phyloP scores from a whole-genome alignment of 768 basidiomycete species.

The Xerocomus brunneocitrinus region DNA sequence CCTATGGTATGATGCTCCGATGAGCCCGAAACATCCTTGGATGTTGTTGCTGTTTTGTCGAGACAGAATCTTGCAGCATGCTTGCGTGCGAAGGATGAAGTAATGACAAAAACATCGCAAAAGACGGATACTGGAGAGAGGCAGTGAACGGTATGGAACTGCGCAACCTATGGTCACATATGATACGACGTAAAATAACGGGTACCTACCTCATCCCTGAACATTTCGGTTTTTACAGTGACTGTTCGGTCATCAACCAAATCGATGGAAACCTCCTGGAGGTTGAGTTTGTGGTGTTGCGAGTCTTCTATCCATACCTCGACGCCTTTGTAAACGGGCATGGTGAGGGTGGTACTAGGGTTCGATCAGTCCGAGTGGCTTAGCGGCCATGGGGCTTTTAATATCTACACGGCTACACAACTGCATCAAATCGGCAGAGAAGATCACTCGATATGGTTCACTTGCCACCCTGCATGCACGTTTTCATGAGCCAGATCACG shows the following conservation, averaged over 20 bases:
- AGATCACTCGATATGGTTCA: conserved; percentile 1
- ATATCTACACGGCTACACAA: not conserved
- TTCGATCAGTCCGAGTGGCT: not conserved
- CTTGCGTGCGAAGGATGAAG: not conserved
- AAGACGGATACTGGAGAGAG: conserved; percentile 11
- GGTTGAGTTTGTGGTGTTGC: conserved; percentile 1
- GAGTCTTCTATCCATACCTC: conserved; percentile 19
- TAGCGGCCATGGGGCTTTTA: not conserved
- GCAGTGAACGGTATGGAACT: conserved; percentile 18
- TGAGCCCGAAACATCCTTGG: conserved; percentile 2
- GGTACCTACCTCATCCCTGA: conserved; percentile 9
- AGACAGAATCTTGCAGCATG: conserved; percentile 13
- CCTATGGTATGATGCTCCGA: conserved; percentile 2
- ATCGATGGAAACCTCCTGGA: conserved; percentile 3
- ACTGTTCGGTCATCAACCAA: conserved; percentile 12
- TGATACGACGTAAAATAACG: not conserved
- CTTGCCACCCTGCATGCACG: not conserved
- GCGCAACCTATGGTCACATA: not conserved
- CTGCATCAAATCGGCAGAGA: conserved; percentile 3
- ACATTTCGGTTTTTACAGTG: conserved; percentile 7
- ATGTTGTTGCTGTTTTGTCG: conserved; percentile 1
- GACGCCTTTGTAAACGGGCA: conserved; percentile 13
- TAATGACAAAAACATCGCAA: conserved; percentile 13
- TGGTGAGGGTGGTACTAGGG: conserved; percentile 1
- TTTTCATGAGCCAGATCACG: not conserved